phyloP scores from a whole-genome alignment of 495 filamentous ascomycete genomes.

The Neurospora hispaniola region DNA sequence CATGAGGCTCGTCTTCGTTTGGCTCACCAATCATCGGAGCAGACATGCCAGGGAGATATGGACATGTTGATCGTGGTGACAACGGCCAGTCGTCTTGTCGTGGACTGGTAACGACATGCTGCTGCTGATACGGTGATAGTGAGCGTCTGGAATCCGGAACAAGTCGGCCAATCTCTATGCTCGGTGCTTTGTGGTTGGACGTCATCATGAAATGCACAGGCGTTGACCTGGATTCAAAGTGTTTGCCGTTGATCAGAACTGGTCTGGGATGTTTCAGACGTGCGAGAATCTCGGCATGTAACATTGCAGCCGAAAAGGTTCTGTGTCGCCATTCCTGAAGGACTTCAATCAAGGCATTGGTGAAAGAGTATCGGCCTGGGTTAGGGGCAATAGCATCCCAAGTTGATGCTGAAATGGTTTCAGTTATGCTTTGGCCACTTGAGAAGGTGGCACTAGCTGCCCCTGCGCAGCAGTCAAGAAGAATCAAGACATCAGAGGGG shows the following conservation, averaged over 20 bases:
- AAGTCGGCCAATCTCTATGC: slow-evolving; percentile 36
- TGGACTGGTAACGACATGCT: slow-evolving; percentile 1
- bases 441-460: slow-evolving; percentile 40
- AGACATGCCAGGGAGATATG: slow-evolving; percentile 7
- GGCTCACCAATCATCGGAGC: slow-evolving; percentile 22
- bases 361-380: slow-evolving; percentile 42
- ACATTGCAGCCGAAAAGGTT: slow-evolving; percentile 40
- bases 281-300: slow-evolving; percentile 41
- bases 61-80: slow-evolving; percentile 12
- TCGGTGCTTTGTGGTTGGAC: slow-evolving; percentile 39
- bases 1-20: slow-evolving; percentile 36
- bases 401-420: slow-evolving; percentile 43
- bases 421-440: slow-evolving; percentile 38
- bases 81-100: slow-evolving; percentile 7
- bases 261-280: slow-evolving; percentile 41
- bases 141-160: slow-evolving; percentile 18
- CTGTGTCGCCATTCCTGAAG: slow-evolving; percentile 37
- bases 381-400: slow-evolving; percentile 43
- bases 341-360: slow-evolving; percentile 40
- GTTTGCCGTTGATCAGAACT: slow-evolving; percentile 37
- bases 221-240: slow-evolving; percentile 38
- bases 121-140: slow-evolving; percentile 23
- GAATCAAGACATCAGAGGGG: slow-evolving; percentile 41
- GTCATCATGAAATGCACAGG: slow-evolving; percentile 46
- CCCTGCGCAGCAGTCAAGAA: slow-evolving; percentile 44